Base-by-base conservation (phyloP, 768 basidiomycete species). In the Coprinopsis strossmayeri region DNA sequence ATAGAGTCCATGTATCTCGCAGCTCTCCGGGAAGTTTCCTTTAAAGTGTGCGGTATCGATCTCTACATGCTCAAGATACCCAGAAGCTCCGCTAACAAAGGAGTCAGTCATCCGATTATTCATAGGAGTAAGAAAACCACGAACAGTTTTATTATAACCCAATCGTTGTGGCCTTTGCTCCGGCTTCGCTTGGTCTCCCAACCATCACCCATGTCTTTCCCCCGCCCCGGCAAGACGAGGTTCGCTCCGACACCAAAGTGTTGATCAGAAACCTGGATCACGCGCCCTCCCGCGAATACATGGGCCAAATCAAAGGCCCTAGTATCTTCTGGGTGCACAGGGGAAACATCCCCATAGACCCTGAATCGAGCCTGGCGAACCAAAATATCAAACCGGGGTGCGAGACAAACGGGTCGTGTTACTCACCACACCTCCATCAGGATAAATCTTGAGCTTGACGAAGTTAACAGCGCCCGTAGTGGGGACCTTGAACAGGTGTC, bases 161-260 rank as follows among this genome's bases (percentile, higher is more conserved):
- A 97, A 58, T 98, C 94, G 40, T 81, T 88, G 65, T 93, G 92
- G 32, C 77, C 91, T 46, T 76, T 76, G 35, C 69, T 72, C 46
- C 90, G 75, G 59, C 87, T 94, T 52, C 96, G 76, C 62, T 87
- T 91, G 2, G 95, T 98, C 68, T 99, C 96, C 96, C 96, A 99
- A 3, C 96, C 96, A 60, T 96, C 94, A 3, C 93, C 83, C 92
- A 99, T 99, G 58, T 95, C 86, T 61, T 82, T 84, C 23, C 90
- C 95, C 64, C 94, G 69, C 24, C 95, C 95, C 1, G 95, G 94
- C 32, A 96, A 71, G 40, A 97, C 81, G 52, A 99, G 69, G 64
- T 99, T 98, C 2, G 84, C 78, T 2, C 93, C 95, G 9, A 87
- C 78, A 18, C 93, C 94, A 57, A 89, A 99, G 68, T 99, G 95